phyloP scores from a whole-genome alignment of 2,329 filamentous ascomycete genomes.

The Myriosclerotinia scirpicola region DNA sequence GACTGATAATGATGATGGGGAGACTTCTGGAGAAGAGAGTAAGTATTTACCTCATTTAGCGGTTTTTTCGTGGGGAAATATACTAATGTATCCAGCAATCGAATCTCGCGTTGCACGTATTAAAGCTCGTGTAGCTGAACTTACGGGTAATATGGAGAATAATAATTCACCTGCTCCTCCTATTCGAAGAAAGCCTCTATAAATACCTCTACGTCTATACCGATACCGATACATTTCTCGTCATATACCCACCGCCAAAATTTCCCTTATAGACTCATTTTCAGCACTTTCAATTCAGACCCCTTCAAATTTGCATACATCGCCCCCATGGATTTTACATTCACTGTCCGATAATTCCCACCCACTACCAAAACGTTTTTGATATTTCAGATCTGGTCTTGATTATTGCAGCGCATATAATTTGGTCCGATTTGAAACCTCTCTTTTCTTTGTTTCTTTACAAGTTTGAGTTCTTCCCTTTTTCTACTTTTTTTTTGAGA shows the following conservation, averaged over 20 bases:
- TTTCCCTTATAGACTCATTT: background rate
- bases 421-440: background rate
- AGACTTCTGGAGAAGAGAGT: conserved; percentile 96
- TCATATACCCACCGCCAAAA: background rate
- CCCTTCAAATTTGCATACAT: background rate
- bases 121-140: conserved; percentile 92
- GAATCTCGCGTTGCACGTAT: conserved; percentile 96
- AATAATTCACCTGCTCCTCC: conserved; percentile 26
- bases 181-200: conserved; percentile 21
- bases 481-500: conserved; percentile 18
- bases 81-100: conserved; percentile 63
- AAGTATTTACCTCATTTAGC: conserved; percentile 47
- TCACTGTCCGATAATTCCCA: conserved; percentile 15
- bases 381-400: background rate
- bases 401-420: conserved; percentile 21
- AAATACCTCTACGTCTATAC: background rate
- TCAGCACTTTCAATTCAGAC: background rate
- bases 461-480: background rate
- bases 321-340: background rate
- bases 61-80: background rate
- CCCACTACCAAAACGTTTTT: background rate
- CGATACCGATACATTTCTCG: background rate
- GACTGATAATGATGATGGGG: conserved; percentile 71
- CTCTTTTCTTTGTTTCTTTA: background rate
- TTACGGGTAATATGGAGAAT: conserved; percentile 79